Evolutionary conservation across 495 filamentous ascomycete genomes (phyloP), one percentile per base, ranked within the genome.

Genomic region (Pyrenopolyporus hunteri): DNA sequence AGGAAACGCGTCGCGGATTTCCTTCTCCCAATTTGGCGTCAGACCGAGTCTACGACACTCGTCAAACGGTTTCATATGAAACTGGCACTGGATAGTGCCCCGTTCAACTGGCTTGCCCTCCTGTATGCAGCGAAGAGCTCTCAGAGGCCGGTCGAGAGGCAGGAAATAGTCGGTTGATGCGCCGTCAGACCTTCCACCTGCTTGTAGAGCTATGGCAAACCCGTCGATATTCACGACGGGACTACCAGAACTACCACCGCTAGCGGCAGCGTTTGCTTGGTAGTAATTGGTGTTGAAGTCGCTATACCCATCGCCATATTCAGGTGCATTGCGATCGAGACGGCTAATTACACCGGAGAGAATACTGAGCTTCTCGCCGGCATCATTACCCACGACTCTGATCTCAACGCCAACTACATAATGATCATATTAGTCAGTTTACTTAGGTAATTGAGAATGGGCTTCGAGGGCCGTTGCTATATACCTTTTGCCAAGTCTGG

Each of bases 261-360:
- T 97, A 8, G 94, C 94, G 5, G 94, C 93, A 22, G 94, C 94
- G 10, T 93, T 95, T 57, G 94, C 94, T 79, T 99, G 94, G 59
- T 98, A 98, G 74, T 99, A 99, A 73, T 97, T 97, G 28, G 94
- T 98, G 70, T 98, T 99, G 80, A 99, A 99, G 70, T 99, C 94
- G 73, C 93, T 93, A 74, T 99, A 99, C 1, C 94, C 94, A 59
- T 98, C 94, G 29, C 94, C 93, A 64, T 99, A 99, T 66, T 99
- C 94, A 5, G 94, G 94, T 4, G 94, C 94, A 74, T 99, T 99
- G 47, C 94, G 83, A 66, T 99, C 94, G 55, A 98, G 78, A 55
- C 94, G 84, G 79, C 91, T 96, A 69, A 99, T 99, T 22, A 99
- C 93, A 59, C 94, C 94, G 9, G 95, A 98, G 29, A 98, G 80